A percentile compares a stretch with the other conserved stretches of the same genome.
These are phyloP conservation scores for Corynascus novoguineensis DNA, from an alignment of 495 filamentous ascomycete species.

Conservation along the genomic window DNA sequence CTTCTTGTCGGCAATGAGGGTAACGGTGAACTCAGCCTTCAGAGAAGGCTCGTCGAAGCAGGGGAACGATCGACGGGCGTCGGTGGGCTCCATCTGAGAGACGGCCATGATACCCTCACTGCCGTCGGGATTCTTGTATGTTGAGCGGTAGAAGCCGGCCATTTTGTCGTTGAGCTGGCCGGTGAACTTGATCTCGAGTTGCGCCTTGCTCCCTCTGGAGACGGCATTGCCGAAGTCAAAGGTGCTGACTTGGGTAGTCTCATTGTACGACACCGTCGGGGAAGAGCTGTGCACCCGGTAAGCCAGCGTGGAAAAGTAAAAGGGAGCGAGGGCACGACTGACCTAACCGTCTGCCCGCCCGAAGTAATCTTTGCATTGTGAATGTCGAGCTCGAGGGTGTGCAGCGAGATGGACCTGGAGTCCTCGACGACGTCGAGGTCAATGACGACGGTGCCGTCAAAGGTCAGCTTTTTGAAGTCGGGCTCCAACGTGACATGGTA, in stretches of 20 bases:
- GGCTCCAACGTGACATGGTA: constrained; percentile 72
- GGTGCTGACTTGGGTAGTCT: constrained; percentile 57
- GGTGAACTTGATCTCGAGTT: constrained; percentile 60
- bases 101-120: constrained; percentile 61
- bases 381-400: constrained; percentile 81
- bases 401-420: constrained; percentile 78
- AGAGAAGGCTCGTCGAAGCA: constrained; percentile 75
- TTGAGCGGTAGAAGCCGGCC: constrained; percentile 77
- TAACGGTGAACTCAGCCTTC: constrained; percentile 69
- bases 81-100: constrained; percentile 79
- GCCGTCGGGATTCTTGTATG: constrained; percentile 62
- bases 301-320: not conserved
- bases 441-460: constrained; percentile 62
- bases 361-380: constrained; percentile 63
- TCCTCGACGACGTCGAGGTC: constrained; percentile 81
- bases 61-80: constrained; percentile 67
- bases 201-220: constrained; percentile 54
- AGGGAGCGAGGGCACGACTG: constrained; percentile 11
- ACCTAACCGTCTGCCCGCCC: constrained; percentile 44
- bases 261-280: constrained; percentile 54
- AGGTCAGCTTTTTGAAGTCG: constrained; percentile 63
- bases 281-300: constrained; percentile 39
- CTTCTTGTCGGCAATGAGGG: constrained; percentile 66
- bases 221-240: constrained; percentile 57
- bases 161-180: constrained; percentile 72